Percentiles rank a stretch among this genome's conserved stretches.
These are phyloP conservation scores for Phyllostachys edulis DNA, from an alignment of 176 grass and related monocot species.

Conservation along the genomic window DNA sequence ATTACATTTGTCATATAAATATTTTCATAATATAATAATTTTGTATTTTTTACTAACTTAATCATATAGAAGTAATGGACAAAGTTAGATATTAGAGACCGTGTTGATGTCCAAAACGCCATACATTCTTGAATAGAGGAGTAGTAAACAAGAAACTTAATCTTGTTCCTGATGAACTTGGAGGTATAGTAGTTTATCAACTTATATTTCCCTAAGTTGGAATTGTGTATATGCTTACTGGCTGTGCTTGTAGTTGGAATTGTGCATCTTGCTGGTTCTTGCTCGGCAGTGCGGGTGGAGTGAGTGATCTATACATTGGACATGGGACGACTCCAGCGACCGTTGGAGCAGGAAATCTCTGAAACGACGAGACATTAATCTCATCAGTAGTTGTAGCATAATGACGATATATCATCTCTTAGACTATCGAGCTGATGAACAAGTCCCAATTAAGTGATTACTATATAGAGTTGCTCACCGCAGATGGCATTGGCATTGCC, in stretches of 20 bases:
- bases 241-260: conserved; percentile 45
- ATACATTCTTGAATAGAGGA: too few relatives aligned
- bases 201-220: too few relatives aligned
- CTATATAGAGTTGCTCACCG: conserved; percentile 32
- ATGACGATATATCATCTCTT: neutral
- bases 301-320: conserved; percentile 38
- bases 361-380: conserved; percentile 2
- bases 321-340: conserved; percentile 46
- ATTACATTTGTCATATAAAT: too few relatives aligned
- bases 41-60: too few relatives aligned
- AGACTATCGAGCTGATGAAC: neutral
- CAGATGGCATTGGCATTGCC: conserved; percentile 50
- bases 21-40: too few relatives aligned
- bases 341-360: conserved; percentile 58
- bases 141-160: neutral
- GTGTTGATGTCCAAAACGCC: too few relatives aligned
- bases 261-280: conserved; percentile 44
- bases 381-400: neutral
- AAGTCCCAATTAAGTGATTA: neutral
- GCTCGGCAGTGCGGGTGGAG: neutral
- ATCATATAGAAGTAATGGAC: too few relatives aligned
- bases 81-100: too few relatives aligned
- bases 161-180: neutral
- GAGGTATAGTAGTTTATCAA: too few relatives aligned
- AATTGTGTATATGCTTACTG: conserved; percentile 39